These are phyloP conservation scores for Solanum medicagineum DNA, from an alignment of 257 asterid genomes.

Conservation along the genomic window DNA sequence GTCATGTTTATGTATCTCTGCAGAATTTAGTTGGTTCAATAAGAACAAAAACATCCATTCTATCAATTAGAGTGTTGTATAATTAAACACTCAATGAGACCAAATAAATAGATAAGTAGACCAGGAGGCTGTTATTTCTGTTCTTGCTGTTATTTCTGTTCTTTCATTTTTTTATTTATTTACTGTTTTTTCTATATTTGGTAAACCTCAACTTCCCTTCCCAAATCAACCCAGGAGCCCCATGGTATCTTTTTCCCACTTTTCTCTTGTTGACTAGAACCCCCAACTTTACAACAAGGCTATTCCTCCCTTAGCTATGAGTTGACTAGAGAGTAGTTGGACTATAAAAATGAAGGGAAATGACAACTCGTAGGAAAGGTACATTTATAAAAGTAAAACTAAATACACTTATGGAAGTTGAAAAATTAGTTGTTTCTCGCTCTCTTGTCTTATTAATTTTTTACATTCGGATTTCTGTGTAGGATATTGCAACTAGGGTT, in stretches of 20 bases:
- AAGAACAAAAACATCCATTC: neutral
- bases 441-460: neutral
- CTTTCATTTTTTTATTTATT: neutral
- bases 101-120: neutral
- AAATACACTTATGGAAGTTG: neutral
- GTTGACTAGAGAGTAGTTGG: neutral
- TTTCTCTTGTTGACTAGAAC: neutral
- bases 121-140: neutral
- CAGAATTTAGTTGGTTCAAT: neutral
- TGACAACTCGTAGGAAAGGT: neutral
- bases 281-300: neutral
- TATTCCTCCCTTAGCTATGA: neutral
- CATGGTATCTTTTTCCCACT: neutral
- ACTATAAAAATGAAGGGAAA: neutral
- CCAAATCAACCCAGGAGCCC: neutral
- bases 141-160: neutral
- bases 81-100: neutral
- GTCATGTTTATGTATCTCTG: neutral
- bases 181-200: neutral
- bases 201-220: neutral
- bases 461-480: neutral
- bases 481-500: conserved; percentile 94
- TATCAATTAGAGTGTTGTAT: neutral
- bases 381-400: neutral
- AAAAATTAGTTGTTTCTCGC: neutral